Conservation (phyloP, 2,329 filamentous ascomycete species). For the Fusarium sp. region DNA sequence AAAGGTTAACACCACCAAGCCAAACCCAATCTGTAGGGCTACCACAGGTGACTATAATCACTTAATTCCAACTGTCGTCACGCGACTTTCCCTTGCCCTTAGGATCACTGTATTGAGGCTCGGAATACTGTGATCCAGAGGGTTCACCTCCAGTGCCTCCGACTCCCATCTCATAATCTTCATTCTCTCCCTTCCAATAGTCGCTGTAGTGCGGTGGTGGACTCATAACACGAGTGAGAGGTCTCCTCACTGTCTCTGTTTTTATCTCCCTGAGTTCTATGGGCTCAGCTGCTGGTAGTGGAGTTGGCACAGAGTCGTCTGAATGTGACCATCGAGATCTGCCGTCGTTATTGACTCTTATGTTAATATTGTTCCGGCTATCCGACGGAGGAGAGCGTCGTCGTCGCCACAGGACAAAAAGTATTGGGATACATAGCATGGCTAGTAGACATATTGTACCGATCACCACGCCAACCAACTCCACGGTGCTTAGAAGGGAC, state of each 20-base stretch:
- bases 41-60: not conserved
- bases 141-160: not conserved
- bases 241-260: not conserved
- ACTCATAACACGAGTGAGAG: not conserved
- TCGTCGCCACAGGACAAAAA: not conserved
- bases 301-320: not conserved
- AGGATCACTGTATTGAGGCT: not conserved
- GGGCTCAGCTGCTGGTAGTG: not conserved
- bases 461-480: conserved; percentile 4
- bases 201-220: not conserved
- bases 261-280: not conserved
- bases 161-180: not conserved
- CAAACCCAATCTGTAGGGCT: not conserved
- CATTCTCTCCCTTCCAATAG: not conserved
- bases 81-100: not conserved
- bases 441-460: not conserved
- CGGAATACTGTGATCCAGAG: not conserved
- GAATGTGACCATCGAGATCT: conserved; percentile 1
- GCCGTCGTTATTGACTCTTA: not conserved
- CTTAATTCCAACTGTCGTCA: not conserved
- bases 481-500: not conserved
- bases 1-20: not conserved
- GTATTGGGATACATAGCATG: not conserved
- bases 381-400: not conserved
- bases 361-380: not conserved